Evolutionary conservation across 2,329 filamentous ascomycete genomes (phyloP).

Genomic region (Xylariomycetidae sp.): DNA sequence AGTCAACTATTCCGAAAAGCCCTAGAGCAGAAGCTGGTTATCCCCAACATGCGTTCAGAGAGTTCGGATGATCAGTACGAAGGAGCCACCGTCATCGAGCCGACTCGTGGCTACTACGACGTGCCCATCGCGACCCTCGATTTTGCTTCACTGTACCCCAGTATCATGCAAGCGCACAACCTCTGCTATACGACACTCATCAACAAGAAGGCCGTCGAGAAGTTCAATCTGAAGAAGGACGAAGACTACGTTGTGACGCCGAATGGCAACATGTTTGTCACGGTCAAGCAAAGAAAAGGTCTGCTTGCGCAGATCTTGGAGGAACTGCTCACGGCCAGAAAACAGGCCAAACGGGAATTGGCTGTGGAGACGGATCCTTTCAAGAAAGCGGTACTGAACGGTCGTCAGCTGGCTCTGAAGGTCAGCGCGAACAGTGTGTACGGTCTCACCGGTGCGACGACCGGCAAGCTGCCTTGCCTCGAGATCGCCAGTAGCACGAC

Average conservation of each 20-base stretch:
- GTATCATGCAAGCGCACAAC: slow-evolving; percentile 98
- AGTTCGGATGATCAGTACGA: slow-evolving; percentile 84
- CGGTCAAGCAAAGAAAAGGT: slow-evolving; percentile 81
- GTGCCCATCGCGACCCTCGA: slow-evolving; percentile 94
- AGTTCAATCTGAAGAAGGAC: slow-evolving; percentile 71
- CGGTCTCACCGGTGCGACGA: slow-evolving; percentile 91
- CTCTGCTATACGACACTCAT: slow-evolving; percentile 94
- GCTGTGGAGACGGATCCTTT: slow-evolving; percentile 88
- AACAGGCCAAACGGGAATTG: slow-evolving; percentile 87
- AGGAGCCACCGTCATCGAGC: slow-evolving; percentile 96
- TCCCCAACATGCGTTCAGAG: slow-evolving; percentile 75
- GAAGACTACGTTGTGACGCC: slow-evolving; percentile 96
- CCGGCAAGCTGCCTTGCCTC: slow-evolving; percentile 90
- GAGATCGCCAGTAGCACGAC: slow-evolving; percentile 96
- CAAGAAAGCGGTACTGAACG: slow-evolving; percentile 96
- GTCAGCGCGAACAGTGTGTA: slow-evolving; percentile 97
- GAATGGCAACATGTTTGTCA: slow-evolving; percentile 90
- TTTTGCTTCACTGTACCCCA: slow-evolving; percentile 97
- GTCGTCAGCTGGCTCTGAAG: slow-evolving; percentile 92
- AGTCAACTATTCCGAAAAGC: slow-evolving; percentile 96
- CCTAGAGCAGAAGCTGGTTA: slow-evolving; percentile 84
- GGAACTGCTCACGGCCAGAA: slow-evolving; percentile 84
- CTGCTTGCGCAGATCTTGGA: slow-evolving; percentile 92
- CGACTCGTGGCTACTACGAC: slow-evolving; percentile 86
- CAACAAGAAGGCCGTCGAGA: slow-evolving; percentile 71